These are phyloP conservation scores for Diaporthe humulicola DNA, from an alignment of 2,329 filamentous ascomycete genomes.

Conservation along the genomic window DNA sequence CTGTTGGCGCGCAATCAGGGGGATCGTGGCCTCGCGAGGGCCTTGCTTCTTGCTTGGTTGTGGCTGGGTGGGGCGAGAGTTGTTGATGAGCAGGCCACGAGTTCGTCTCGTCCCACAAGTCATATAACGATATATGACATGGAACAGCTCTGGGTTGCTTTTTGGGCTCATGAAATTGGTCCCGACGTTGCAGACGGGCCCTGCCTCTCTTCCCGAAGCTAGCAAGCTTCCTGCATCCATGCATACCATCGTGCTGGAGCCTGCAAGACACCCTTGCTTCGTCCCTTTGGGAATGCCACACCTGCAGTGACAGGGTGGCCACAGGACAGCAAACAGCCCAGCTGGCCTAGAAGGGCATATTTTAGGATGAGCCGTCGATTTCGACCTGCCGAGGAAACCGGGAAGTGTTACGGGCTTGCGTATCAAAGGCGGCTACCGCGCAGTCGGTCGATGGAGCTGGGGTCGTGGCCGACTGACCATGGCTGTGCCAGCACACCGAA, in stretches of 20 bases:
- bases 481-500: not conserved
- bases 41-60: not conserved
- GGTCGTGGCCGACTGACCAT: not conserved
- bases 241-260: conserved; percentile 33
- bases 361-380: not conserved
- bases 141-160: conserved; percentile 1
- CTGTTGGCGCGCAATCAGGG: not conserved
- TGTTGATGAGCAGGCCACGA: conserved; percentile 14
- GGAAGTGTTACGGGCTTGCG: conserved; percentile 8
- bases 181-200: conserved; percentile 33
- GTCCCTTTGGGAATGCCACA: conserved; percentile 37
- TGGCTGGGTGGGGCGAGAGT: not conserved
- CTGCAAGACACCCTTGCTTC: conserved; percentile 38
- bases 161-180: conserved; percentile 20
- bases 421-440: conserved; percentile 13
- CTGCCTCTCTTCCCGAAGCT: conserved; percentile 33
- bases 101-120: conserved; percentile 24
- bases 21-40: conserved; percentile 21
- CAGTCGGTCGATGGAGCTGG: not conserved
- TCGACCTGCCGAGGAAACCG: conserved; percentile 13
- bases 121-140: conserved; percentile 26
- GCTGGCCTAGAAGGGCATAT: not conserved
- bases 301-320: conserved; percentile 26
- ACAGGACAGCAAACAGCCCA: not conserved
- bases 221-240: conserved; percentile 39